A percentile compares a stretch with the other conserved stretches of the same genome.
phyloP scores from a whole-genome alignment of 2,329 filamentous ascomycete genomes.

The Chaetomium sp. region DNA sequence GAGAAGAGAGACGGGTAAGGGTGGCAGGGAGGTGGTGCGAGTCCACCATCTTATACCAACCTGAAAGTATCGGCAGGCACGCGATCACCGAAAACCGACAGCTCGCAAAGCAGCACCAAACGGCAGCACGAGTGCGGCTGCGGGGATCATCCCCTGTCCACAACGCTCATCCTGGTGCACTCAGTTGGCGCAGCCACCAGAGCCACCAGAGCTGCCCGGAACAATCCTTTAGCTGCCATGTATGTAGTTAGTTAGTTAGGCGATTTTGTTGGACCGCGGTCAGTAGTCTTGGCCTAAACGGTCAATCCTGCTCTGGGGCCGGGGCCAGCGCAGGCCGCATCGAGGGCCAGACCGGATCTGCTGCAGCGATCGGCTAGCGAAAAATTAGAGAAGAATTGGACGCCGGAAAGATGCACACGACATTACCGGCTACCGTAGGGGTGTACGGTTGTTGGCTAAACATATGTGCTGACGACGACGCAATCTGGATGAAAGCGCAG shows the following conservation, averaged over 20 bases:
- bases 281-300: constrained; percentile 10
- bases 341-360: constrained; percentile 4
- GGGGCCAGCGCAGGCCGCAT: constrained; percentile 2
- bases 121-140: constrained; percentile 21
- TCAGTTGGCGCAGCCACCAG: constrained; percentile 22
- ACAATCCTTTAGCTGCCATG: no score
- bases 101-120: constrained; percentile 24
- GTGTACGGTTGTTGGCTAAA: constrained; percentile 26
- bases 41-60: constrained; percentile 22
- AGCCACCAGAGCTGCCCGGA: no score
- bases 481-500: constrained; percentile 35
- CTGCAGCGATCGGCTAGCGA: neutral
- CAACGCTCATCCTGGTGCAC: constrained; percentile 6
- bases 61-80: no score
- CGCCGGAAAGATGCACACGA: neutral
- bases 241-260: no score
- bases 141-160: constrained; percentile 24
- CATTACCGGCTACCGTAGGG: constrained; percentile 11
- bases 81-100: constrained; percentile 23
- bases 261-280: neutral
- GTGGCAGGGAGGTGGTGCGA: neutral
- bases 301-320: constrained; percentile 16
- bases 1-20: neutral
- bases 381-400: constrained; percentile 3
- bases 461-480: constrained; percentile 29